Percentiles rank a stretch among this genome's conserved stretches.
These are phyloP conservation scores for Xanthoconium stramineum DNA, from an alignment of 768 basidiomycete species.

Conservation along the genomic window DNA sequence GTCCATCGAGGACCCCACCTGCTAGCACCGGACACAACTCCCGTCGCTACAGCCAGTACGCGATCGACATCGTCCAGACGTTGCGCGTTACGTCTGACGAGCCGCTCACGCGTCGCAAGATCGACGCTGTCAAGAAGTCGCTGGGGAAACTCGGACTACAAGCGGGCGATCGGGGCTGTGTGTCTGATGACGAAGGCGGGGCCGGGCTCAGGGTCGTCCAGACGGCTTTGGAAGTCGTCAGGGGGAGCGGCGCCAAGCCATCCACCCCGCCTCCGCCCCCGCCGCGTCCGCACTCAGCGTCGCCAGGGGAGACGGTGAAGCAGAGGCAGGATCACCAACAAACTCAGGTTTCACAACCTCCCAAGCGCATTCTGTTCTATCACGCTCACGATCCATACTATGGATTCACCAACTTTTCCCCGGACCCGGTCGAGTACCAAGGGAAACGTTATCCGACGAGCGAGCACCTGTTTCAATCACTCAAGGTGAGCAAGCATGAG, in stretches of 20 bases:
- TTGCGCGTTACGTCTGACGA: conserved; percentile 27
- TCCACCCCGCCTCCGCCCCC: conserved; percentile 2
- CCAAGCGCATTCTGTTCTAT: conserved; percentile 32
- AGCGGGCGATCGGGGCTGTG: conserved; percentile 27
- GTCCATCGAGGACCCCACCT: background rate
- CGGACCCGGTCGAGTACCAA: conserved; percentile 38
- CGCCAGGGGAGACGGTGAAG: conserved; percentile 11
- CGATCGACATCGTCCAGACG: conserved; percentile 32
- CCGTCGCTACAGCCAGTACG: conserved; percentile 13
- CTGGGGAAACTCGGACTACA: conserved; percentile 22
- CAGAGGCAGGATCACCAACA: conserved; percentile 8
- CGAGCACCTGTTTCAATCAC: conserved; percentile 47
- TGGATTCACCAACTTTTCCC: conserved; percentile 44
- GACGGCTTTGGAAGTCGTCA: conserved; percentile 24
- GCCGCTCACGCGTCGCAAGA: conserved; percentile 24
- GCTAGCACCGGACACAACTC: background rate
- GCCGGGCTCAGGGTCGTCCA: conserved; percentile 26
- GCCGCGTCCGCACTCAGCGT: conserved; percentile 22
- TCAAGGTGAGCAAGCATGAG: conserved; percentile 32
- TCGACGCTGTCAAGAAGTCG: conserved; percentile 31
- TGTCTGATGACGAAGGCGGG: conserved; percentile 27
- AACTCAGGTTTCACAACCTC: conserved; percentile 1
- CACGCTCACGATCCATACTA: conserved; percentile 33
- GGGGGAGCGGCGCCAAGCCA: conserved; percentile 6
- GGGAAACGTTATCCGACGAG: conserved; percentile 43